Percentiles rank a stretch among this genome's conserved stretches.
Evolutionary conservation across 371 early-diverging fungal genomes (phyloP).

Genomic region (Conidiobolus incongruus): DNA sequence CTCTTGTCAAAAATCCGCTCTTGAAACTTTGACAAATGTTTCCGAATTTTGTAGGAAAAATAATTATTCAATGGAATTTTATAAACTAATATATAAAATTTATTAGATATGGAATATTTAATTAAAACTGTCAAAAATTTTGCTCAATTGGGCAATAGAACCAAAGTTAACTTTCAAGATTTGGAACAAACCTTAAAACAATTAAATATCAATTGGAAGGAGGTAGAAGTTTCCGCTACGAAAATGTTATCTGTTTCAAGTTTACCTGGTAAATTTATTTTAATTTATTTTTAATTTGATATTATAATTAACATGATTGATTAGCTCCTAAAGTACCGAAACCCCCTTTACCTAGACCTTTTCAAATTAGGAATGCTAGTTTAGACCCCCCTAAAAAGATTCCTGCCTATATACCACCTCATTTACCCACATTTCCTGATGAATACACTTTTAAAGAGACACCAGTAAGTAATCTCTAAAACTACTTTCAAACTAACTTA

Average conservation of each 20-base stretch:
- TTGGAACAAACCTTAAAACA: background rate
- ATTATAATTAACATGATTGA: background rate
- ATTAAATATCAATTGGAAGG: background rate
- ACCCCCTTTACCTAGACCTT: too few species aligned
- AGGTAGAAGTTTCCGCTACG: background rate
- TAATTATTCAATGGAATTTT: background rate
- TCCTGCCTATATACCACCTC: background rate
- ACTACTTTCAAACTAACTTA: background rate
- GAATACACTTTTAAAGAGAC: background rate
- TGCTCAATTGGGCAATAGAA: background rate
- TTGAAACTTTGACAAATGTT: slow-evolving; percentile 1
- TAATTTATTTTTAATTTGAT: background rate
- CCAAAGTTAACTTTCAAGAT: background rate
- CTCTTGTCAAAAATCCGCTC: too few species aligned
- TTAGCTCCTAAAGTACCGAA: background rate
- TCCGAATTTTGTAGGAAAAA: background rate
- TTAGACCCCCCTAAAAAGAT: background rate
- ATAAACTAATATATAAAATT: background rate
- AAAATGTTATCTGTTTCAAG: background rate
- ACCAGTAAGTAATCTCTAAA: background rate
- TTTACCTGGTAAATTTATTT: background rate
- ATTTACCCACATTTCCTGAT: background rate
- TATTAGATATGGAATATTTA: background rate
- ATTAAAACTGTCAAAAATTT: background rate
- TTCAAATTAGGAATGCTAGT: too few species aligned